Conservation (phyloP, 352 stramenopile genomes). For the Pythium diclinum region DNA sequence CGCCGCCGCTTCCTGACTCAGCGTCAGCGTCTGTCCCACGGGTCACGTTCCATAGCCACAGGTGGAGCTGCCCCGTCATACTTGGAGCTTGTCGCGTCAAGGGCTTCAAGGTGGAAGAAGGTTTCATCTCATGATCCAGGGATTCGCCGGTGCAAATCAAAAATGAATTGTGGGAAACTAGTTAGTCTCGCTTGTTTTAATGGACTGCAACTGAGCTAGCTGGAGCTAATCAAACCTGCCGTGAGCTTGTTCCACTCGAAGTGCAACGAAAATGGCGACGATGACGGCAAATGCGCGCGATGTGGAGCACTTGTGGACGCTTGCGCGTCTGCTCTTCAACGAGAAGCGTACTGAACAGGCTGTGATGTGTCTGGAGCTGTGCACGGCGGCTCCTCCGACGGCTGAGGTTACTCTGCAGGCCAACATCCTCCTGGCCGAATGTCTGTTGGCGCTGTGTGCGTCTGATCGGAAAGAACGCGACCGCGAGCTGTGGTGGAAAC, state of each 20-base stretch:
- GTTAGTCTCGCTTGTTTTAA: no score
- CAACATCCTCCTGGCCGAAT: conserved; percentile 56
- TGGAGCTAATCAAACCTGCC: not conserved
- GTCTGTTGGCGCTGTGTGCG: conserved; percentile 42
- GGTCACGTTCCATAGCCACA: conserved; percentile 25
- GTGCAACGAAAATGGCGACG: conserved; percentile 6
- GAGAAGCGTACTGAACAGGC: conserved; percentile 41
- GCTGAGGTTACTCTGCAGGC: conserved; percentile 6
- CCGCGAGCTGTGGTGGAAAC: conserved; percentile 49
- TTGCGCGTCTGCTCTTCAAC: conserved; percentile 45
- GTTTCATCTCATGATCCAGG: not conserved
- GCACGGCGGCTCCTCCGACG: not conserved
- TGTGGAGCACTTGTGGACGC: conserved; percentile 50
- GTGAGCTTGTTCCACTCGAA: not conserved
- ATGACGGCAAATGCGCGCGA: conserved; percentile 8
- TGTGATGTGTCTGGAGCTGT: conserved; percentile 50
- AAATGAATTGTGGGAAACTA: conserved; percentile 19
- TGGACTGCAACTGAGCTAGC: not conserved
- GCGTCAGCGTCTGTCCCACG: conserved; percentile 6
- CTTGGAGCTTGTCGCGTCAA: not conserved
- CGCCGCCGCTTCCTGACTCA: conserved; percentile 1
- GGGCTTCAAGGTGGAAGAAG: conserved; percentile 17
- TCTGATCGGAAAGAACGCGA: conserved; percentile 40
- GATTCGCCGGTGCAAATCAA: conserved; percentile 17
- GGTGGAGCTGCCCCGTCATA: conserved; percentile 10